Evolutionary conservation across 305 asterid genomes (phyloP), one percentile per base, ranked within the genome.

Genomic region (Caryopteris hybrid): DNA sequence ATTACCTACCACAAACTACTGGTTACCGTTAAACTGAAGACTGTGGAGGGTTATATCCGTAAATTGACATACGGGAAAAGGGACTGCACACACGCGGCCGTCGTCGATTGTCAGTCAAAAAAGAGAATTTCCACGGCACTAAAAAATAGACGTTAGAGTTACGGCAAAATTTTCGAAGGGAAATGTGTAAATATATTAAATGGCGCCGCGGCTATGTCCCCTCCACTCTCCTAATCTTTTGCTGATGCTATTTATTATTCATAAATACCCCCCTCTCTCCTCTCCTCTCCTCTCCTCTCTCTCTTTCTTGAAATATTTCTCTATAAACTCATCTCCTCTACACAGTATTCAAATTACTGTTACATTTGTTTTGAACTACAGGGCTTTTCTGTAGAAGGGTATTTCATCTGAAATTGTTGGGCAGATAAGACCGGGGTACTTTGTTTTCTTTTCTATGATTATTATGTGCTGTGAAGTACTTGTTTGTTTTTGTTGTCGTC

Each of bases 111-210:
- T 11, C 43, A 16, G 69, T 29, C 81, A 66, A 71, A 60, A 74
- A 68, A 0, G 13, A 42, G 18, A 8, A 16, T 3, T 71, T 67
- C 62, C 42, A 64, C 48, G 57, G 57, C 45, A 39, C 50, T 8
- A 54, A 42, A 51, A 60, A 69, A 64, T 64, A 79, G 81, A 80
- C 94, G 88, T 90, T 83, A 53, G 78, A 71, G 71, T 78, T 72
- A 73, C 90, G 85, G 85, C 72, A 55, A 66, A 54, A 63, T 7
- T 78, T 74, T 34, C 65, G 47, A 61, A 61, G 76, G 45, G 57
- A 60, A 61, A 27, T 48, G 31, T 13, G 61, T n/a, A 10, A 33
- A 58, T 45, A 66, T 29, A 67, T 61, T 78, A 54, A 66, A 66
- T 73, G 74, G 74, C 84, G 77, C 81, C 79, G 81, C 73, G 80